Percentiles rank a stretch among this genome's conserved stretches.
These are phyloP conservation scores for Cutaneotrichosporon spelunceum DNA, from an alignment of 1,284 basidiomycete genomes.

Conservation along the genomic window DNA sequence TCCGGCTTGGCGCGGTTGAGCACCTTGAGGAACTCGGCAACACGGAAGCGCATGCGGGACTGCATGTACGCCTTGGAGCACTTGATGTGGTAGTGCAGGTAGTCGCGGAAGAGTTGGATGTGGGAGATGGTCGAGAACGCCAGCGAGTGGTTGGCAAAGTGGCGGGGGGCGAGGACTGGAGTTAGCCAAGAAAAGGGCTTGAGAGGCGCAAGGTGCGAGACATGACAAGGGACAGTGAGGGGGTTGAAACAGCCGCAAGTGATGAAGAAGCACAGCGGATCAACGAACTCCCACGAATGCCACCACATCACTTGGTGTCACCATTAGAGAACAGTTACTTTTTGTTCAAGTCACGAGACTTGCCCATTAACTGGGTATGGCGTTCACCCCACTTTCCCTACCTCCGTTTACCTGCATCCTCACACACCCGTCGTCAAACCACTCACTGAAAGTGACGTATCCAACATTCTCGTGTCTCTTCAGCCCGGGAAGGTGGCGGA, in stretches of 20 bases:
- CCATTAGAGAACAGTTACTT: too few species aligned
- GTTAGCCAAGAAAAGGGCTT: neutral
- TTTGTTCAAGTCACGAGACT: too few species aligned
- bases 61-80: conserved; percentile 99
- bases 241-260: neutral
- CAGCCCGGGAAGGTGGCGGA: conserved; percentile 78
- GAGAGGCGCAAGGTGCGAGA: neutral
- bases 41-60: conserved; percentile 90
- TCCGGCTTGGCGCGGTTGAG: conserved; percentile 98
- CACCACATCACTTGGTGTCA: too few species aligned
- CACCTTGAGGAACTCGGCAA: conserved; percentile 95
- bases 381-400: too few species aligned
- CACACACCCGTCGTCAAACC: neutral
- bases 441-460: conserved; percentile 86
- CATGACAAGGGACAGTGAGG: neutral
- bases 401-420: too few species aligned
- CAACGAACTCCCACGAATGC: too few species aligned
- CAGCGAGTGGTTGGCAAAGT: conserved; percentile 74
- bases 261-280: too few species aligned
- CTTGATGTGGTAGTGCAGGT: conserved; percentile 98
- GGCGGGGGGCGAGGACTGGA: conserved; percentile 88
- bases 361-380: too few species aligned
- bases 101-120: conserved; percentile 96
- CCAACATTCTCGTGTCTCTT: conserved; percentile 85
- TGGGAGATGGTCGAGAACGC: conserved; percentile 86